Base-by-base conservation (phyloP, 192 early-diverging fungal genomes). In the Gonapodya prolifera region DNA sequence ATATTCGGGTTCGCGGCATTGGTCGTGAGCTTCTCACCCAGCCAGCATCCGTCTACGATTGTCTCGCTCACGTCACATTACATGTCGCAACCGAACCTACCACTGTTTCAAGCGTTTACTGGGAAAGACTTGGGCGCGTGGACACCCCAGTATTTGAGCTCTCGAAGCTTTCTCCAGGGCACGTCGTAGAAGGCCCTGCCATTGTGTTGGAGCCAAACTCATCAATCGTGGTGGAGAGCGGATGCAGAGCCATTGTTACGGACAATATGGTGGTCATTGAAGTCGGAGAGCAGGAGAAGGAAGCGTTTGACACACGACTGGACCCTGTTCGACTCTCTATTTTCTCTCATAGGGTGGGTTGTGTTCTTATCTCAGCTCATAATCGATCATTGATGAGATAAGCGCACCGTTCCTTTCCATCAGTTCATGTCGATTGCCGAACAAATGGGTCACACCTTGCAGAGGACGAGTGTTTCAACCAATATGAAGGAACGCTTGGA, bases 401-500 rank as follows among this genome's bases (percentile, higher is more conserved):
- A n/a, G n/a, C n/a, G n/a, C n/a, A 23, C 45, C 45, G 8, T 23
- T 61, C 45, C 23, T 61, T 61, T 61, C 45, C 45, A 16, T 61
- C 23, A 61, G 17, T 99, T 99, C 80, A 99, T 99, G 97, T 88
- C 86, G 75, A 97, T 99, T 82, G 97, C 96, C 2, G 96, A 98
- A 81, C 96, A 98, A 83, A 98, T 98, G 96, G 96, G 96, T 23
- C 85, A 91, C 30, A 95, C 96, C 29, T 82, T 98, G 2, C 94
- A 98, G 81, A 95, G 97, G 83, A 99, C 97, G 0, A 86, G 95
- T 29, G 92, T 98, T 70, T 93, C 92, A 35, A 98, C 97, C 30
- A 99, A 99, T 76, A 99, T 99, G 81, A 99, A 99, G 78, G 97
- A 99, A 82, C 91, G 97, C 16, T 85, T 99, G 35, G 97, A 99